Conservation (phyloP, 306 rosid species). For the Castanea mollissima region DNA sequence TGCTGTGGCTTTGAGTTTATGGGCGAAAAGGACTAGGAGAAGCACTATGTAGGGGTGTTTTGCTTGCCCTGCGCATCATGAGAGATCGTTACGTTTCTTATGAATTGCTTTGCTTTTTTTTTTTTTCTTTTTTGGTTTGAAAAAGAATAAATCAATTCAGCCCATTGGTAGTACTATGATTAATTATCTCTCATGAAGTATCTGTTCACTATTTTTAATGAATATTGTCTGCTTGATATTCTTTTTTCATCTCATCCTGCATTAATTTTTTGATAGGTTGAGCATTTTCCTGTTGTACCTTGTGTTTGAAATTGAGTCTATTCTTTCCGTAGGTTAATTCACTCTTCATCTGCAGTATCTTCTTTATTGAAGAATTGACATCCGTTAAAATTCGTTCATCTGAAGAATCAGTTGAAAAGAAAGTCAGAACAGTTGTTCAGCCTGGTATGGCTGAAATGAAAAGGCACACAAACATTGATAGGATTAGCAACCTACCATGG, state of each 20-base stretch:
- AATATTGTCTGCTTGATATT: not conserved
- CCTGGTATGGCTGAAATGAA: not conserved
- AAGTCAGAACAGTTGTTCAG: not conserved
- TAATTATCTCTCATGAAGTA: not conserved
- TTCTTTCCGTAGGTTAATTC: not conserved
- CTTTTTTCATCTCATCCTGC: not conserved
- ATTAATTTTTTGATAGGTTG: not conserved
- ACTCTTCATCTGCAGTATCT: not conserved
- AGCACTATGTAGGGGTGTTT: not conserved
- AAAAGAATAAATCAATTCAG: no score
- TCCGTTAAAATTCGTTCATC: not conserved
- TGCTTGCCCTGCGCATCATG: not conserved
- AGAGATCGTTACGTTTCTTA: not conserved
- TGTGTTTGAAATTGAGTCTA: not conserved
- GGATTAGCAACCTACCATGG: constrained; percentile 30
- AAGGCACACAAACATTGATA: not conserved
- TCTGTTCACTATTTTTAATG: no score
- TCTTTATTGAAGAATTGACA: not conserved
- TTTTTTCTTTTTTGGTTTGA: no score
- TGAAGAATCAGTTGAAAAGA: not conserved
- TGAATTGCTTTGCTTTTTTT: not conserved
- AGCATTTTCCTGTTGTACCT: not conserved
- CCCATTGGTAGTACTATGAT: not conserved
- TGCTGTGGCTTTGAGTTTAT: not conserved
- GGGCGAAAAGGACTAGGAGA: not conserved